Base-by-base conservation (phyloP, 1,139 yeast species). In the Diutina scorzettiae region DNA sequence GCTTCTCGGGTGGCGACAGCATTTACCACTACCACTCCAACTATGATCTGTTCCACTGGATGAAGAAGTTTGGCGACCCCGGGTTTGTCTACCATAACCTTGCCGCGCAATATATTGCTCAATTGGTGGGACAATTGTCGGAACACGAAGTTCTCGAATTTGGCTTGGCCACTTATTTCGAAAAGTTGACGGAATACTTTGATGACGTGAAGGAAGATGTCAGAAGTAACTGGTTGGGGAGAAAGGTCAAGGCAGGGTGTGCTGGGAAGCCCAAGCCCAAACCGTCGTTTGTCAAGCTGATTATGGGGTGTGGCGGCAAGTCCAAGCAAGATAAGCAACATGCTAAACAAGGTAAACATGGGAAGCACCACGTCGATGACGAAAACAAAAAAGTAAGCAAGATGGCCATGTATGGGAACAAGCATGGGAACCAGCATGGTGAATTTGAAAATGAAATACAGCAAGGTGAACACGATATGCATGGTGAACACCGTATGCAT, bases 11-110 rank as follows among this genome's bases (percentile, higher is more conserved):
- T 36, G 55, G 43, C 23, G 73, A 75, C 42, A 63, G 80, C 0
- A 73, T 78, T 3, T 79, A 79, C 54, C 85, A 78, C 46, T 79
- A 79, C 55, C 85, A 79, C 54, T 76, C 84, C 33, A 75, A 77
- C 54, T 79, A 76, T 52, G 86, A 79, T 53, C 78, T 84, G 3
- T 74, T 61, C 54, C 63, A 75, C 49, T 80, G 86, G 87, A 76
- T 79, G 76, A 65, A 66, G 41, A 64, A 59, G 6, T 69, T 57
- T 53, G 81, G 73, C 21, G 85, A 79, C 52, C 78, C 80, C 8
- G 75, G 70, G 0, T 78, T 75, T 60, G 60, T 62, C 31, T 64
- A 57, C 46, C 86, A 79, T 54, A 73, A 73, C 44, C 56, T 78
- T 2, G 57, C 72, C 50, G 68, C 80, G 17, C 70, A 76, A 51